These are phyloP conservation scores for Jackrogersella multiformis DNA, from an alignment of 495 filamentous ascomycete genomes.

Conservation along the genomic window DNA sequence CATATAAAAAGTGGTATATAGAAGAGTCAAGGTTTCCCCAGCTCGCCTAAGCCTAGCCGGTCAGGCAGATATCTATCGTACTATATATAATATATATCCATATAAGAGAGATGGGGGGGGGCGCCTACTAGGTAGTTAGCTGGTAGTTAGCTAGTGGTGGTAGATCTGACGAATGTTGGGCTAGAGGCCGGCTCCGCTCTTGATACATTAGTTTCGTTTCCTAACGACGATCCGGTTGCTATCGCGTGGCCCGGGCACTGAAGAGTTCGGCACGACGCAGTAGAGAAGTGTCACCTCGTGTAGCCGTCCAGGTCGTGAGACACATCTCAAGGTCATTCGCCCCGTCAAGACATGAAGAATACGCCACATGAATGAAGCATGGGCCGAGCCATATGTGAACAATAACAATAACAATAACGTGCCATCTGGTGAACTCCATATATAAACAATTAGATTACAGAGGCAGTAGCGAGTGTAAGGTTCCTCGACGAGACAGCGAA, in stretches of 20 bases:
- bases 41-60: constrained; percentile 7
- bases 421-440: neutral
- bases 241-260: neutral
- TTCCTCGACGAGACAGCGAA: constrained; percentile 26
- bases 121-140: neutral
- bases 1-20: too few relatives aligned
- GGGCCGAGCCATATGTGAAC: neutral
- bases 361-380: neutral
- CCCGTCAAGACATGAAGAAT: neutral
- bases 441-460: constrained; percentile 44
- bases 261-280: neutral
- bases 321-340: neutral
- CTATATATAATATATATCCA: constrained; percentile 18
- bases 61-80: constrained; percentile 29
- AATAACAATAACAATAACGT: neutral
- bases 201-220: constrained; percentile 15
- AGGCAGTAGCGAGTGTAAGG: constrained; percentile 43
- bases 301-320: neutral
- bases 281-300: neutral
- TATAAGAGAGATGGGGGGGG: neutral
- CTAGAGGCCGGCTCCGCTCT: constrained; percentile 28
- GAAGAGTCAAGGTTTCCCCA: constrained; percentile 22
- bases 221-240: constrained; percentile 1
- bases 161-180: constrained; percentile 27
- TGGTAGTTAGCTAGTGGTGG: neutral